Base-by-base conservation (phyloP, 768 basidiomycete genomes). In the Astraeus odoratus region DNA sequence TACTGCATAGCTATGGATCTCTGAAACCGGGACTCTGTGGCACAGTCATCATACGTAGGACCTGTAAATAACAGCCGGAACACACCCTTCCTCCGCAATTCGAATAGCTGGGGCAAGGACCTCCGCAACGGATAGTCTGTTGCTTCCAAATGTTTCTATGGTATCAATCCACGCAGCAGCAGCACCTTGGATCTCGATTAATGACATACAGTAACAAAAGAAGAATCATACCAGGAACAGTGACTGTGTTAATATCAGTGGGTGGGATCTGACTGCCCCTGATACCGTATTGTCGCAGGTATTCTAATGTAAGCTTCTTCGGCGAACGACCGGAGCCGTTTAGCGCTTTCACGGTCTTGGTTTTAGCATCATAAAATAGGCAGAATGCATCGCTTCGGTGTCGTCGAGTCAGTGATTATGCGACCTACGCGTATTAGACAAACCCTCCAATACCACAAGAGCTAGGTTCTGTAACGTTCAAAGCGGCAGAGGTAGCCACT, bases 121-220 rank as follows among this genome's bases (percentile, higher is more conserved):
- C 13, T 97, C 88, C 3, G 75, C 76, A 37, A 83, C 52, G 1
- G 67, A 69, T 3, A 86, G 45, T 48, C 48, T 61, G 8, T 89
- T 85, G 50, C 81, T 88, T 15, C 95, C 95, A 43, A 96, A 80
- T 30, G 70, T 68, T 48, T 87, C 77, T 26, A 97, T 73, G 0
- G 92, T 87, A 62, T 97, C 96, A 15, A 88, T 71, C 94, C 95
- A 98, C 13, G 92, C 92, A 26, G 92, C 88, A 3, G 94, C 89
- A n/a, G 88, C 86, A 41, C 95, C 93, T 77, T 58, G 24, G 27
- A 22, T 22, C 12, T 36, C 29, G 47, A 46, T 13, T 29, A 30
- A 50, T 16, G 26, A 8, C 22, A 8, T 45, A 55, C 26, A 8
- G 42, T 19, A 48, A 4, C 25, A 5, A 3, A 10, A 23, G n/a